Evolutionary conservation across 768 basidiomycete genomes (phyloP), one percentile per base, ranked within the genome.

Genomic region (Chalciporus chontae): DNA sequence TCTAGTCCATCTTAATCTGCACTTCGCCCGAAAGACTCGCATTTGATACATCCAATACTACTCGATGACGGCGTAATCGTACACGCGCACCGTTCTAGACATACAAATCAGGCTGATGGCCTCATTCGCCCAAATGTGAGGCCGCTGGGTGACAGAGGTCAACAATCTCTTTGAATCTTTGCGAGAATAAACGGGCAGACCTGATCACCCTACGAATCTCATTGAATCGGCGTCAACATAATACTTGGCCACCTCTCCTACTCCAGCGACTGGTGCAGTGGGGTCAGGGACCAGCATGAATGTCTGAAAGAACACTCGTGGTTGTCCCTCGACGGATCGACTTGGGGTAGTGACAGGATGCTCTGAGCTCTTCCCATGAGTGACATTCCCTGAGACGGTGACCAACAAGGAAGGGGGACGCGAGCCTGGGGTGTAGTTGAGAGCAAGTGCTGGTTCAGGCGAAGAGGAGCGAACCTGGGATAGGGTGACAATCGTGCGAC

Each of bases 401-500:
- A 93, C 76, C 8, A 93, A 71, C 8, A 93, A 73, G 9, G 86
- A 87, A 13, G 91, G 88, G 1, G 90, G 90, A 41, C 83, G 80
- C 17, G 79, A 83, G 44, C 87, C 89, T 90, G 29, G 57, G 9
- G 43, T n/a, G 40, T 39, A 42, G 51, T 47, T 54, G 48, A 56
- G 45, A 53, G 29, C n/a, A 32, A 53, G 41, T 50, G 43, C 51
- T 47, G 34, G 13, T 19, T 44, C 42, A 39, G 38, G 17, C 36
- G 23, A 42, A 21, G 44, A 51, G 23, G 41, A 39, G 62, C 69
- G 47, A 48, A 87, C 90, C 88, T 68, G 89, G 87, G 51, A 93
- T 90, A 31, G 91, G 87, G 65, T 93, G 90, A 58, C 91, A 93
- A 64, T 93, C 91, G 55, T 90, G 90, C 15, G 87, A 90, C 64